phyloP scores from a whole-genome alignment of 257 asterid genomes.

The Eustoma russellianum region DNA sequence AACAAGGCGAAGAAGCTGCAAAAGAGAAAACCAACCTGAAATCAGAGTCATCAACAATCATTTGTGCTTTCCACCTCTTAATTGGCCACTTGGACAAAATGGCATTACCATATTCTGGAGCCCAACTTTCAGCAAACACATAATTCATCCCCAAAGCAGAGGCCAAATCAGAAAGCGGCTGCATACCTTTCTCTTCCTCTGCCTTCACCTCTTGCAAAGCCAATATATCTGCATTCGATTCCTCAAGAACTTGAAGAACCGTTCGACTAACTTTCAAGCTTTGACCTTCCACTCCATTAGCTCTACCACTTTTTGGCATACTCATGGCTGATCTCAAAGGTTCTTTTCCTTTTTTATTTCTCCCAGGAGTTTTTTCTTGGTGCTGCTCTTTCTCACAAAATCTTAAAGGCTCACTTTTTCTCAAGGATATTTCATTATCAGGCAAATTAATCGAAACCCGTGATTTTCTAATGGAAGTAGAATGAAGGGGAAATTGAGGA shows the following conservation, averaged over 20 bases:
- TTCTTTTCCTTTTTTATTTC: conserved; percentile 40
- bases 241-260: conserved; percentile 58
- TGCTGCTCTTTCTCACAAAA: conserved; percentile 19
- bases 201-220: conserved; percentile 94
- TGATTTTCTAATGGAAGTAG: conserved; percentile 25
- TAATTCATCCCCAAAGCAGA: conserved; percentile 79
- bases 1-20: too few relatives aligned
- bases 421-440: conserved; percentile 81
- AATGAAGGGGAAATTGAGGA: conserved; percentile 64
- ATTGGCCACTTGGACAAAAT: conserved; percentile 86
- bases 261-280: conserved; percentile 29
- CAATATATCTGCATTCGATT: conserved; percentile 72
- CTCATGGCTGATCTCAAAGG: conserved; percentile 33
- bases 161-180: conserved; percentile 85
- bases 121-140: conserved; percentile 98
- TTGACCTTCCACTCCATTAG: conserved; percentile 6
- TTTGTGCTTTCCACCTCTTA: conserved; percentile 73
- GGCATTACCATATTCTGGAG: conserved; percentile 94
- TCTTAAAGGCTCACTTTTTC: conserved; percentile 45
- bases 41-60: conserved; percentile 71
- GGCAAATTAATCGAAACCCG: conserved; percentile 90
- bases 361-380: conserved; percentile 5
- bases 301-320: conserved; percentile 10
- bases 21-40: conserved; percentile 44
- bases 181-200: conserved; percentile 86